Conservation (phyloP, 148 eudicot species). For the Vaccinium corymbosum region DNA sequence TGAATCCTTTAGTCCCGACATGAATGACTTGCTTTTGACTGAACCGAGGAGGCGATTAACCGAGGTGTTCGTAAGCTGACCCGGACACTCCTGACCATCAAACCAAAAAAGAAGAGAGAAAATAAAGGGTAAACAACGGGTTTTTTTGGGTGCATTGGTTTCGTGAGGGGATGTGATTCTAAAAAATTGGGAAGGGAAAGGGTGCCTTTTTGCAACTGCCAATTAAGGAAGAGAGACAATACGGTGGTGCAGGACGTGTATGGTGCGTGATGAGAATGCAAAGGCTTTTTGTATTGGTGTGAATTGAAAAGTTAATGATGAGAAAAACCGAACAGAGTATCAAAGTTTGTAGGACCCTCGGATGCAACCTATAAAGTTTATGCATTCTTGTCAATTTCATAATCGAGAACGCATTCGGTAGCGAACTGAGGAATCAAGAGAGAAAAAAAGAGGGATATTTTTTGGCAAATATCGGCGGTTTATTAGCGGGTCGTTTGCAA, state of each 20-base stretch:
- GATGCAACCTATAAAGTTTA: neutral
- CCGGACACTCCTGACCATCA: too few relatives aligned
- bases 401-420: neutral
- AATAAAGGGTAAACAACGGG: neutral
- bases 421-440: neutral
- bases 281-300: neutral
- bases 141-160: constrained; percentile 26
- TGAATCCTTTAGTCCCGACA: too few relatives aligned
- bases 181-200: neutral
- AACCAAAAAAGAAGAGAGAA: too few relatives aligned
- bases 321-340: neutral
- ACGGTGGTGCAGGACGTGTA: constrained; percentile 7
- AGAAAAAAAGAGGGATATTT: neutral
- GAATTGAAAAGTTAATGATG: neutral
- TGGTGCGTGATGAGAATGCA: constrained; percentile 37
- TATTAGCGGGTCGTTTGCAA: neutral
- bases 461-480: neutral
- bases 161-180: constrained; percentile 24
- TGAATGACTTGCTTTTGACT: too few relatives aligned
- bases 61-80: too few relatives aligned
- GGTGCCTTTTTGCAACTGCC: constrained; percentile 21
- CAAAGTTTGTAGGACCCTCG: neutral
- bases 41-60: too few relatives aligned
- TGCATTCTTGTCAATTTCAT: neutral
- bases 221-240: constrained; percentile 14